Conservation (phyloP, 352 stramenopile genomes). For the Elongisporangium anandrum region DNA sequence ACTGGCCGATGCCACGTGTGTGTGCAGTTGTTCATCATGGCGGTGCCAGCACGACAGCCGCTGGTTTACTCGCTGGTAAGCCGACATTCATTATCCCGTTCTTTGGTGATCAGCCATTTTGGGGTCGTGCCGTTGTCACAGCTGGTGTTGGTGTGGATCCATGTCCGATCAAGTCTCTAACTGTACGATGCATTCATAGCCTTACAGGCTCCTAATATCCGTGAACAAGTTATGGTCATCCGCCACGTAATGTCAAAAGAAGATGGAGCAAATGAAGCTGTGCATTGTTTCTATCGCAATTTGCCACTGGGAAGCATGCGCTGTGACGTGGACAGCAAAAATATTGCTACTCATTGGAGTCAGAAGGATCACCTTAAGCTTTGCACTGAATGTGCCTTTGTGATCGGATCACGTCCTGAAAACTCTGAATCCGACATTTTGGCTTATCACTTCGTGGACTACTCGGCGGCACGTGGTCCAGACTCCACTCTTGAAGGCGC, state of each 20-base stretch:
- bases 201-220: conserved; percentile 49
- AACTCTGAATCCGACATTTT: conserved; percentile 42
- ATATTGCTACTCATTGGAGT: conserved; percentile 52
- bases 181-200: conserved; percentile 72
- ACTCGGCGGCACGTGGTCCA: conserved; percentile 49
- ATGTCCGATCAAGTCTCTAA: conserved; percentile 82
- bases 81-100: conserved; percentile 94
- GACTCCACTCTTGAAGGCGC: conserved; percentile 45
- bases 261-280: conserved; percentile 82
- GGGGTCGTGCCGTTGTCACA: conserved; percentile 82
- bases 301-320: conserved; percentile 86
- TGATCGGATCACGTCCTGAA: conserved; percentile 35
- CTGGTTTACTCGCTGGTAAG: conserved; percentile 86
- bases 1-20: conserved; percentile 90
- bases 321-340: conserved; percentile 54
- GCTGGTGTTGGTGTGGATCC: conserved; percentile 83
- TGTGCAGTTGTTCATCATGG: conserved; percentile 82
- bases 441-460: conserved; percentile 63
- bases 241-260: conserved; percentile 68
- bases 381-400: conserved; percentile 53
- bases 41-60: conserved; percentile 89
- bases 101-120: conserved; percentile 95
- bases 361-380: conserved; percentile 46
- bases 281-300: conserved; percentile 82
- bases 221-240: conserved; percentile 40